Evolutionary conservation across 2,329 filamentous ascomycete genomes (phyloP), one percentile per base, ranked within the genome.

Genomic region (Xylaria sp.): DNA sequence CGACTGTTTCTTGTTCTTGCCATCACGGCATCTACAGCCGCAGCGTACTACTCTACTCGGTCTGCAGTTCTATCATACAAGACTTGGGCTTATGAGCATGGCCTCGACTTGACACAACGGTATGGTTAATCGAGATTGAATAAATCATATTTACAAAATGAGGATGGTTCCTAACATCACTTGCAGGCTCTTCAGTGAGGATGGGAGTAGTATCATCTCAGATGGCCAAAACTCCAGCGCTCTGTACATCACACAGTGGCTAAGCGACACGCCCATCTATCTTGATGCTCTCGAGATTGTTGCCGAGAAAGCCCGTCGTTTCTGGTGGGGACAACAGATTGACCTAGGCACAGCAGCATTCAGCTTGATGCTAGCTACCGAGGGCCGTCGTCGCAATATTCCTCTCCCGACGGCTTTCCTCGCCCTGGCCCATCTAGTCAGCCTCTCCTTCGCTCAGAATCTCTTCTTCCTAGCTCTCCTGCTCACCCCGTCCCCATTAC

Each of bases 241-340:
- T 12, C 75, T 82, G 67, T 75, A 84, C 54, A 73, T 86, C 53
- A 81, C 81, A 11, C 81, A 82, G 30, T 90, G 88, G 88, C 75
- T 88, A 67, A 82, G 79, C 54, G 84, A 89, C 42, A 84, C 84
- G 2, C 81, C 86, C 27, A 75, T 89, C 24, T 82, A 85, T 69
- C 77, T 78, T 8, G 85, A 88, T 75, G 83, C 84, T 11, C 81
- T 88, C 65, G 84, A 86, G 68, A 85, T 88, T 27, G 79, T 88
- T 4, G 81, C 85, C 6, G 85, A 86, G 73, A 85, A 83, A 58
- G 81, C 84, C 3, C 83, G 85, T 57, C 84, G 87, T 17, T 85
- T 88, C 74, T 88, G 88, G 84, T 90, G 89, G 85, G 87, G 85
- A 6, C 86, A 87, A 69, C 88, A 91, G 78, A 81, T 87, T 51